Conservation (phyloP, 2,329 filamentous ascomycete species). For the Colletotrichum gloeosporioides region DNA sequence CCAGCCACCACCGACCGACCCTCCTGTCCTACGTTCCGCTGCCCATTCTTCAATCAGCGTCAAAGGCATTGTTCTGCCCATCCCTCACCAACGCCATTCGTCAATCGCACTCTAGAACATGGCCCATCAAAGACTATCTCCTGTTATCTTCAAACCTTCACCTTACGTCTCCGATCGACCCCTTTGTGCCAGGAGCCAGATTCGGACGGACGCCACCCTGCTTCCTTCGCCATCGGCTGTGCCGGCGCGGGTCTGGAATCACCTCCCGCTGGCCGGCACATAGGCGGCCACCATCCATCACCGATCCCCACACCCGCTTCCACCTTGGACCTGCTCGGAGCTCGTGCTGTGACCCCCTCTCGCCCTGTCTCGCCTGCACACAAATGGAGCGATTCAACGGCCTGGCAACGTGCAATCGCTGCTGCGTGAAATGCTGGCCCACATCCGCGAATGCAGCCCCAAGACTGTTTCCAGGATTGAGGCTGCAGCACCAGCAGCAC, state of each 20-base stretch:
- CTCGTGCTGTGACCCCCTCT: slow-evolving; percentile 2
- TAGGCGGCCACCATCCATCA: slow-evolving; percentile 16
- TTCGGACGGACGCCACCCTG: slow-evolving; percentile 9
- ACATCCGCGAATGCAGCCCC: neutral
- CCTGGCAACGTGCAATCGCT: slow-evolving; percentile 9
- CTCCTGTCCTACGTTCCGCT: neutral
- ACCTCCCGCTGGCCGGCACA: slow-evolving; percentile 15
- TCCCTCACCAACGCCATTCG: neutral
- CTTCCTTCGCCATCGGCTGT: slow-evolving; percentile 12
- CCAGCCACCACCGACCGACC: neutral
- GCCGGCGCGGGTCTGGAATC: slow-evolving; percentile 17
- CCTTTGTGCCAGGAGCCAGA: neutral
- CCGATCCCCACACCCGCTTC: neutral
- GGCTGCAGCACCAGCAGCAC: neutral
- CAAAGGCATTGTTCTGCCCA: neutral
- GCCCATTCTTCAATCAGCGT: neutral
- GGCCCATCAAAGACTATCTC: neutral
- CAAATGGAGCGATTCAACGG: slow-evolving; percentile 1
- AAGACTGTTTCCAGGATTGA: slow-evolving; percentile 5
- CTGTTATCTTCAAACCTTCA: neutral
- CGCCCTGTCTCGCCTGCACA: slow-evolving; percentile 3
- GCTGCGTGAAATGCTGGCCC: neutral
- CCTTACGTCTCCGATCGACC: neutral
- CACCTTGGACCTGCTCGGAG: neutral
- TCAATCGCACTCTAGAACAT: neutral